Conservation (phyloP, 805 yeast species). For the Grigorovia jiainica region DNA sequence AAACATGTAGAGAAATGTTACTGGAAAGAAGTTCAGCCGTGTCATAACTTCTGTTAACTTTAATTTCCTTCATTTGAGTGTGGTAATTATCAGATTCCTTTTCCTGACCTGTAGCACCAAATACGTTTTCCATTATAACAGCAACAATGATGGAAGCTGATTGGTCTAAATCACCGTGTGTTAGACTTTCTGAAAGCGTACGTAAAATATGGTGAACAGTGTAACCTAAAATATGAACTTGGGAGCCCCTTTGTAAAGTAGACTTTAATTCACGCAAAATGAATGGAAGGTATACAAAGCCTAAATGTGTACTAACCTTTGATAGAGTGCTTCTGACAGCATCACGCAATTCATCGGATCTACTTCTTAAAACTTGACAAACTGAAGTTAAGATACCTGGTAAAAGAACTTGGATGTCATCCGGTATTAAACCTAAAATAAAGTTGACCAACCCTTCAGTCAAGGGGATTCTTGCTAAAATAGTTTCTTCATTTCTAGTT, state of each 20-base stretch:
- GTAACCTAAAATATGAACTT: constrained; percentile 83
- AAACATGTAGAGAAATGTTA: constrained; percentile 48
- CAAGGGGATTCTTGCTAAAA: constrained; percentile 64
- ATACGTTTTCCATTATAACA: constrained; percentile 81
- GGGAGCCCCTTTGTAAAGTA: constrained; percentile 83
- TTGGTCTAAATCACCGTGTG: constrained; percentile 69
- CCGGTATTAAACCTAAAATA: constrained; percentile 50
- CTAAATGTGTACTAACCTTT: constrained; percentile 53
- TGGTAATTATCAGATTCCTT: constrained; percentile 90
- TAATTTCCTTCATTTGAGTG: constrained; percentile 82
- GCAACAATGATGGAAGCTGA: constrained; percentile 51
- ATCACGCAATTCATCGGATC: constrained; percentile 83
- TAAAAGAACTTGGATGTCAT: constrained; percentile 45
- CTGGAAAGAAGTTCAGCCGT: constrained; percentile 70
- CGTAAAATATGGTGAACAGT: constrained; percentile 70
- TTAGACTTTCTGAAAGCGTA: constrained; percentile 36
- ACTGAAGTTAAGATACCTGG: constrained; percentile 78
- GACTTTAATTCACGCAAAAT: constrained; percentile 67
- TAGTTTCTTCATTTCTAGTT: constrained; percentile 68
- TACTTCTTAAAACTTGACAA: constrained; percentile 81
- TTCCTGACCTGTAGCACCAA: constrained; percentile 88
- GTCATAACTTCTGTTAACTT: constrained; percentile 79
- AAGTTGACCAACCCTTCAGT: constrained; percentile 72
- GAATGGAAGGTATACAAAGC: constrained; percentile 64
- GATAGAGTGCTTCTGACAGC: constrained; percentile 69